Evolutionary conservation across 2,329 filamentous ascomycete genomes (phyloP).

Genomic region (Microsporum ferrugineum): DNA sequence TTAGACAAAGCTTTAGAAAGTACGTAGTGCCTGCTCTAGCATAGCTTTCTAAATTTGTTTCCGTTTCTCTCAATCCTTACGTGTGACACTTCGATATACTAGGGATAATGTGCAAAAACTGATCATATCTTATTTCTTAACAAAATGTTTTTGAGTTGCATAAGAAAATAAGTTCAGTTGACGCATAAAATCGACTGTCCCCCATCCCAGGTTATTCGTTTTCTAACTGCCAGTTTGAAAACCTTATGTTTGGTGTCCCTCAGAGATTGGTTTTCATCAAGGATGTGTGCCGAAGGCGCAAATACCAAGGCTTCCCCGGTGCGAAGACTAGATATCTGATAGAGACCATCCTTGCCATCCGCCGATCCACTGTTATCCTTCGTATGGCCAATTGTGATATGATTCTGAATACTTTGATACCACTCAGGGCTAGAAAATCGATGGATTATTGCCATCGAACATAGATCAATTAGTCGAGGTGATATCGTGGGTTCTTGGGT

Average conservation of each 20-base stretch:
- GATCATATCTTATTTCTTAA: no score
- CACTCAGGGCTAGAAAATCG: slow-evolving; percentile 55
- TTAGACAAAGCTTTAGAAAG: no score
- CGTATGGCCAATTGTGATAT: slow-evolving; percentile 17
- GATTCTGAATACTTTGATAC: slow-evolving; percentile 35
- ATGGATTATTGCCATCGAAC: slow-evolving; percentile 57
- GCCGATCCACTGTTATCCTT: not conserved
- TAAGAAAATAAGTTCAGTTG: not conserved
- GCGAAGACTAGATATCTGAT: not conserved
- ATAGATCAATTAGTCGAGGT: slow-evolving; percentile 54
- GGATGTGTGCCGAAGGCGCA: not conserved
- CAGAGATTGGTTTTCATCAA: not conserved
- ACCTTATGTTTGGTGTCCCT: not conserved
- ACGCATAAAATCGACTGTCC: not conserved
- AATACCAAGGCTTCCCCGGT: not conserved
- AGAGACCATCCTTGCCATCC: not conserved
- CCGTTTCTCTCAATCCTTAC: no score
- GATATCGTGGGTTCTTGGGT: slow-evolving; percentile 66
- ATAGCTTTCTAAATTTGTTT: no score
- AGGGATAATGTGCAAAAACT: no score
- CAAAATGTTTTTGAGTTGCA: no score
- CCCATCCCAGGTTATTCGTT: not conserved
- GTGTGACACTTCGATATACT: no score
- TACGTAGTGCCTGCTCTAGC: no score
- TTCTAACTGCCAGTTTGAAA: not conserved